Percentiles rank a stretch among this genome's conserved stretches.
Conservation (phyloP, 257 asterid species). For the Nyctanthes arbortristis region DNA sequence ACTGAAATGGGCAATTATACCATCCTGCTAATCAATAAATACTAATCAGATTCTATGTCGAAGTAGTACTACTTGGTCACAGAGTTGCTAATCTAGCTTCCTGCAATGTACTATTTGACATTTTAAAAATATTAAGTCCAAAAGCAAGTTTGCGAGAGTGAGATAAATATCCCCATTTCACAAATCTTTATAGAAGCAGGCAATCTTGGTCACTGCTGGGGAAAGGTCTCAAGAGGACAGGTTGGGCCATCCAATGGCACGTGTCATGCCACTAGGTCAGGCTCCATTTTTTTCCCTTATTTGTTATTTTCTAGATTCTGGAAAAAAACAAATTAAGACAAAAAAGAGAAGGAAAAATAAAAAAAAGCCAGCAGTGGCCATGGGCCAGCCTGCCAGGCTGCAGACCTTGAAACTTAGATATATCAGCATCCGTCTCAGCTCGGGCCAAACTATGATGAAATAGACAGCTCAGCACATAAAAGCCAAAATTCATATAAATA, state of each 20-base stretch:
- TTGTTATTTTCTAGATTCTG: neutral
- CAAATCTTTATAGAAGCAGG: neutral
- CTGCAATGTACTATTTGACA: neutral
- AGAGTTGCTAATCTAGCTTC: neutral
- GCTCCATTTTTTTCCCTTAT: neutral
- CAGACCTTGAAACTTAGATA: slow-evolving; percentile 5
- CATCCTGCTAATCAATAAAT: neutral
- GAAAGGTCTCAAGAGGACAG: neutral
- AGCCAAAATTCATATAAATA: slow-evolving; percentile 14
- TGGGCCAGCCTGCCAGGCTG: neutral
- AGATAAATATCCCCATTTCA: neutral
- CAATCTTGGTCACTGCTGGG: neutral
- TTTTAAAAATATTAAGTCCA: neutral
- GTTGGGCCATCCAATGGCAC: neutral
- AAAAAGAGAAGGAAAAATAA: neutral
- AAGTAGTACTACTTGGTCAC: neutral
- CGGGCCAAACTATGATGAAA: neutral
- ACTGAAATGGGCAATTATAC: neutral
- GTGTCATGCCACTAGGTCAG: neutral
- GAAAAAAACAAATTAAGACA: neutral
- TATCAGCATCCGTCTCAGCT: neutral
- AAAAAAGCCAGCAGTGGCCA: neutral
- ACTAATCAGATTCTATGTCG: neutral
- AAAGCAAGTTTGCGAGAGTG: neutral
- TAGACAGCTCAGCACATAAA: slow-evolving; percentile 13